phyloP scores from a whole-genome alignment of 495 filamentous ascomycete genomes.

The Penicillium salamii region DNA sequence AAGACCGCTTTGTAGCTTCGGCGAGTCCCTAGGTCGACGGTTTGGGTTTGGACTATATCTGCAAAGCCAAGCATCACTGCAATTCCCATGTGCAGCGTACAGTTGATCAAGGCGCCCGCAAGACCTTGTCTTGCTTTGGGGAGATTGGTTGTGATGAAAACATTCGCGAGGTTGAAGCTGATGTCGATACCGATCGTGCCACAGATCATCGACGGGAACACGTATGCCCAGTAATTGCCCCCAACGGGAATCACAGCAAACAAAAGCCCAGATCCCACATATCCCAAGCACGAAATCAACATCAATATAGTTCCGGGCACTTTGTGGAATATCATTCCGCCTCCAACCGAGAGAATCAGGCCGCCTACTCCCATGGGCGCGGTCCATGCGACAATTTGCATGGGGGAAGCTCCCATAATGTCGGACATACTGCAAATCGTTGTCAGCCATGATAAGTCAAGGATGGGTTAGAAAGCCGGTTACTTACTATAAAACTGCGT shows the following conservation, averaged over 20 bases:
- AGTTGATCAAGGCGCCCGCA: constrained; percentile 69
- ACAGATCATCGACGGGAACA: constrained; percentile 81
- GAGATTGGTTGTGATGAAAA: constrained; percentile 78
- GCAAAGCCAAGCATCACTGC: constrained; percentile 75
- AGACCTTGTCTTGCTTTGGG: constrained; percentile 69
- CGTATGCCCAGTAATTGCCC: constrained; percentile 65
- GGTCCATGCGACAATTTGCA: constrained; percentile 78
- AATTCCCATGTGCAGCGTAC: constrained; percentile 73
- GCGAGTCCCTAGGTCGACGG: constrained; percentile 40
- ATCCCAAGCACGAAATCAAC: constrained; percentile 63
- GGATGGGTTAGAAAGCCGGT: background rate
- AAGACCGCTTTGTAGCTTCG: constrained; percentile 62
- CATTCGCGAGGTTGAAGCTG: constrained; percentile 77
- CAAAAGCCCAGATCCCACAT: constrained; percentile 61
- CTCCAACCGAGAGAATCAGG: constrained; percentile 63
- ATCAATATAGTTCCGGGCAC: constrained; percentile 70
- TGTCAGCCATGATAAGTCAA: constrained; percentile 4
- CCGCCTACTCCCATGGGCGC: constrained; percentile 74
- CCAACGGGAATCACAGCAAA: constrained; percentile 68
- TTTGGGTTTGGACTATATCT: constrained; percentile 62
- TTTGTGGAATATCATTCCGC: constrained; percentile 75
- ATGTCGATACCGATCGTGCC: constrained; percentile 82
- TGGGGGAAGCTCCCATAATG: constrained; percentile 61
- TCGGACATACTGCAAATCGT: constrained; percentile 51
- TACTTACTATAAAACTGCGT: constrained; percentile 73